A percentile compares a stretch with the other conserved stretches of the same genome.
These are phyloP conservation scores for Lactarius trivialis DNA, from an alignment of 768 basidiomycete genomes.

Conservation along the genomic window DNA sequence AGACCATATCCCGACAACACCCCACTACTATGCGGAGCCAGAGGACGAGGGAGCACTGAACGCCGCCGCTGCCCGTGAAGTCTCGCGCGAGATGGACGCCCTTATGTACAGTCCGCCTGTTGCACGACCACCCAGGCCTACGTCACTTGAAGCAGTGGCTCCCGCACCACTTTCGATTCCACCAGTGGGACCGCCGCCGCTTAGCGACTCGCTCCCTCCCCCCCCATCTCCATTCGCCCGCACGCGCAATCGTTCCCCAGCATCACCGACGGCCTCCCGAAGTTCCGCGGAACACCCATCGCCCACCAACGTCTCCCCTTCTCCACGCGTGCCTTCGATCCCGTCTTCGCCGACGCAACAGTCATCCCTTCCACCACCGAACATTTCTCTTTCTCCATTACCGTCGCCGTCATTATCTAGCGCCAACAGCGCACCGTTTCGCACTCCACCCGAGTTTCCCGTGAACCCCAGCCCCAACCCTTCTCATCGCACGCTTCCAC, in stretches of 20 bases:
- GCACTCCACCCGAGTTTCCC: conserved; percentile 45
- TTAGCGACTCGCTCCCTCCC: conserved; percentile 22
- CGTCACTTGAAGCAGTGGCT: conserved; percentile 22
- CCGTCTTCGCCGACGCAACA: conserved; percentile 13
- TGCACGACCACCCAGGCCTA: conserved; percentile 18
- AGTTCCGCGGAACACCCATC: not conserved
- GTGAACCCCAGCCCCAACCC: conserved; percentile 24
- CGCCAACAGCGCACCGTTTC: conserved; percentile 30
- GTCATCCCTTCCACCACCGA: conserved; percentile 8
- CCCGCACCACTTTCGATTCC: conserved; percentile 39
- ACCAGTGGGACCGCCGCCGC: conserved; percentile 19
- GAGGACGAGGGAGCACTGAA: conserved; percentile 51
- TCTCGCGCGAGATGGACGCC: conserved; percentile 58
- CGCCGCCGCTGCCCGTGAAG: conserved; percentile 62
- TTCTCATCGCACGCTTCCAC: conserved; percentile 21
- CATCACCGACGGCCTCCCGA: conserved; percentile 11
- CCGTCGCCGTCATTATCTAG: conserved; percentile 24
- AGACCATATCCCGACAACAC: conserved; percentile 14
- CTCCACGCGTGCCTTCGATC: not conserved
- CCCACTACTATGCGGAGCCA: conserved; percentile 22
- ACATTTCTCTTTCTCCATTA: conserved; percentile 9
- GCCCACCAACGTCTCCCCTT: not conserved
- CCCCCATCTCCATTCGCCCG: conserved; percentile 26
- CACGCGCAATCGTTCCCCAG: conserved; percentile 2
- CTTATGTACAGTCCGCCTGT: conserved; percentile 37